These are phyloP conservation scores for Glomus cerebriforme DNA, from an alignment of 192 early-diverging fungal genomes.

Conservation along the genomic window DNA sequence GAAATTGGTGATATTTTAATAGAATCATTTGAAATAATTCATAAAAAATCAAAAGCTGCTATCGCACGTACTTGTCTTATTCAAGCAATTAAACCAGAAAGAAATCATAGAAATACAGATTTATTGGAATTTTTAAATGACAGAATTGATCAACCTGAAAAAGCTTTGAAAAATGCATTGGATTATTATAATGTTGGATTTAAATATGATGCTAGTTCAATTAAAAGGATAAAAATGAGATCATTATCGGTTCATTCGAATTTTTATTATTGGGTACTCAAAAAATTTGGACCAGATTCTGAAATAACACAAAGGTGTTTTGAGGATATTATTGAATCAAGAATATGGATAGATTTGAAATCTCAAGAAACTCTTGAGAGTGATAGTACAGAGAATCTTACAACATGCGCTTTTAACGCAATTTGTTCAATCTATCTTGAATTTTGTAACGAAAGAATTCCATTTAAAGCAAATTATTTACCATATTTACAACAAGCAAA, in stretches of 20 bases:
- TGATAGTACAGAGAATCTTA: too few relatives aligned
- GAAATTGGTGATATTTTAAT: background rate
- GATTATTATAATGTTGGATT: background rate
- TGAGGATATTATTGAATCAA: too few relatives aligned
- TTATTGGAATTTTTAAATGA: background rate
- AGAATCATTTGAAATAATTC: background rate
- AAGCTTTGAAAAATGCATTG: background rate
- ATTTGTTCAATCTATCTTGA: background rate
- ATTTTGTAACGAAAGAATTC: too few relatives aligned
- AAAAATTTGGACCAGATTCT: too few relatives aligned
- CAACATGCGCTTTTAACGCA: too few relatives aligned
- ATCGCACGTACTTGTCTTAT: background rate
- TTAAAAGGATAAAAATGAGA: background rate
- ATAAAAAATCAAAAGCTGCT: background rate
- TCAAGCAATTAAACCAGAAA: background rate
- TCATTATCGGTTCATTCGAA: background rate
- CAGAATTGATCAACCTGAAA: background rate
- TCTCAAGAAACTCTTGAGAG: too few relatives aligned
- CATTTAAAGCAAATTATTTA: too few relatives aligned
- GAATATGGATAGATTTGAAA: too few relatives aligned
- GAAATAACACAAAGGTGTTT: too few relatives aligned
- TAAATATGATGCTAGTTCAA: background rate
- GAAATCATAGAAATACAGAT: background rate
- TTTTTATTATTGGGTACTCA: too few relatives aligned
- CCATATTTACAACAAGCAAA: too few relatives aligned